Evolutionary conservation across 106 monocot species (phyloP).

Genomic region (Phalaenopsis aphrodite): DNA sequence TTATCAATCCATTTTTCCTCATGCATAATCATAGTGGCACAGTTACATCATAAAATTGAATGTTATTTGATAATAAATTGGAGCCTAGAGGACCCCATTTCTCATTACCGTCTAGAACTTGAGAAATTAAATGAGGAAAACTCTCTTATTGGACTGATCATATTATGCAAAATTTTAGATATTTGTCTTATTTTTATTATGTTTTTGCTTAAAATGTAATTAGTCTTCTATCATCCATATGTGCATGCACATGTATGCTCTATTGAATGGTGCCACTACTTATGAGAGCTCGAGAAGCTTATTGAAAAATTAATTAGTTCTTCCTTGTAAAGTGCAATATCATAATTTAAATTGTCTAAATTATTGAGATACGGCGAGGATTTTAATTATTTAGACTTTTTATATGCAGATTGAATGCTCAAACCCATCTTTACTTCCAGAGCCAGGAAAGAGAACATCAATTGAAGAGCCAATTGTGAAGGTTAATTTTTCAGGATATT

Average conservation of each 20-base stretch:
- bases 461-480: conserved; percentile 96
- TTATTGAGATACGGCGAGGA: neutral
- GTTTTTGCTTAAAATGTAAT: neutral
- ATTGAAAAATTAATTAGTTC: too few species aligned
- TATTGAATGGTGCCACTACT: neutral
- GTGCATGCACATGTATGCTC: neutral
- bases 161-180: neutral
- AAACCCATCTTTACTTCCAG: conserved; percentile 92
- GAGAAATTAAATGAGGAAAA: too few species aligned
- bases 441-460: conserved; percentile 68
- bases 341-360: neutral
- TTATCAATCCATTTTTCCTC: too few species aligned
- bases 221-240: neutral
- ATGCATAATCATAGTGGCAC: too few species aligned
- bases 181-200: neutral
- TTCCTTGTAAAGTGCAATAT: too few species aligned
- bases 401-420: conserved; percentile 76
- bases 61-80: too few species aligned
- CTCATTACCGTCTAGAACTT: too few species aligned
- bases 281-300: too few species aligned
- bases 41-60: too few species aligned
- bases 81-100: too few species aligned
- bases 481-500: conserved; percentile 26
- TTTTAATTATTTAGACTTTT: neutral
- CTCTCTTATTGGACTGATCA: neutral